phyloP scores from a whole-genome alignment of 176 grass and related monocot genomes.

The Ananas comosus region DNA sequence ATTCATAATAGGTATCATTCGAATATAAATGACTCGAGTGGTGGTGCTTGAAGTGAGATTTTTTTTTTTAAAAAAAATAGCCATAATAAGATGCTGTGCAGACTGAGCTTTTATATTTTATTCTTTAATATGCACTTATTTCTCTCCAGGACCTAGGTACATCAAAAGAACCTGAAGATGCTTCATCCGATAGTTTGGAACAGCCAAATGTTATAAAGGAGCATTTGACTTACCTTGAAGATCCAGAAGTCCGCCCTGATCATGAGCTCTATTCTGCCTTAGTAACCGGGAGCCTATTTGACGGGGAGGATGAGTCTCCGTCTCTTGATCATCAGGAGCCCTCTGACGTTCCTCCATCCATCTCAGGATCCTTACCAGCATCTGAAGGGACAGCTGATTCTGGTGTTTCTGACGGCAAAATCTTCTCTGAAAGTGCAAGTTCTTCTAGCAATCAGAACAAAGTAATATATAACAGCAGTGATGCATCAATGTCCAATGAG shows the following conservation, averaged over 20 bases:
- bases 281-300: slow-evolving; percentile 48
- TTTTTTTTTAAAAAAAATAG: no score
- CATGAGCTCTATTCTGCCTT: slow-evolving; percentile 48
- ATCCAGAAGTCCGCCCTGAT: slow-evolving; percentile 3
- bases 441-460: neutral
- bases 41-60: neutral
- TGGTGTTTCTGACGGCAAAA: slow-evolving; percentile 1
- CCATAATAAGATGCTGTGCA: neutral
- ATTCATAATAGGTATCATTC: neutral
- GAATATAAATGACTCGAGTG: neutral
- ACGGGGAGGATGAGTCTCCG: slow-evolving; percentile 27
- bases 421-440: neutral
- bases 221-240: slow-evolving; percentile 13
- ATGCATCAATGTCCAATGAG: neutral
- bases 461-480: neutral
- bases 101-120: neutral
- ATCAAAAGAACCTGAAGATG: slow-evolving; percentile 15
- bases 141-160: slow-evolving; percentile 19
- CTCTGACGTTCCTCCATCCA: slow-evolving; percentile 4
- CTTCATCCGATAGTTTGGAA: slow-evolving; percentile 13
- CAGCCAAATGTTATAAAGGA: slow-evolving; percentile 26
- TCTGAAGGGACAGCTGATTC: slow-evolving; percentile 10
- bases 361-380: neutral
- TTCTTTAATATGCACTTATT: slow-evolving; percentile 7
- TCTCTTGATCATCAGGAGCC: slow-evolving; percentile 13